Evolutionary conservation across 371 early-diverging fungal species (phyloP).

Genomic region (Umbelopsis sp.): DNA sequence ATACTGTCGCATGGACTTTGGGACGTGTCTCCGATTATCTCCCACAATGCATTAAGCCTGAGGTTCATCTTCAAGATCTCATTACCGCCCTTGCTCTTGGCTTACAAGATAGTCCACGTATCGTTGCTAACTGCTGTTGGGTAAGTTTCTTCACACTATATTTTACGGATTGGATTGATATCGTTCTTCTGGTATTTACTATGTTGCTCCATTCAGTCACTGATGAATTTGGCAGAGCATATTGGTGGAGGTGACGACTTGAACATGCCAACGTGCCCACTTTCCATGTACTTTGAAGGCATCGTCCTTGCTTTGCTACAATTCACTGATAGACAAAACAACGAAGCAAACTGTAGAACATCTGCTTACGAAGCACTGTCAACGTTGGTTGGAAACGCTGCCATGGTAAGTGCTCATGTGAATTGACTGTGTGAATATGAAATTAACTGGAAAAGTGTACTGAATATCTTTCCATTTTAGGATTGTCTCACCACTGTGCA

Average conservation of each 20-base stretch:
- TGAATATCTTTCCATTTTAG: slow-evolving; percentile 22
- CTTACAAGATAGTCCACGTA: slow-evolving; percentile 82
- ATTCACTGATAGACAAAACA: slow-evolving; percentile 68
- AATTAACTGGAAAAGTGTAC: too few species aligned
- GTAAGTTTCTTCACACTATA: slow-evolving; percentile 18
- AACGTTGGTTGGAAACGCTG: slow-evolving; percentile 68
- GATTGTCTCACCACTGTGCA: slow-evolving; percentile 79
- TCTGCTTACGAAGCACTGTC: slow-evolving; percentile 94
- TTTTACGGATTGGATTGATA: too few species aligned
- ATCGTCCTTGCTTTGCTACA: slow-evolving; percentile 76
- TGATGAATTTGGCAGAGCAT: slow-evolving; percentile 89
- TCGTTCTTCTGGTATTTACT: too few species aligned
- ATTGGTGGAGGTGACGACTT: slow-evolving; percentile 53
- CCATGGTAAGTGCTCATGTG: slow-evolving; percentile 31
- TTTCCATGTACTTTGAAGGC: slow-evolving; percentile 84
- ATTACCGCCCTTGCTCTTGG: slow-evolving; percentile 80
- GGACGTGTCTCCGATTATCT: slow-evolving; percentile 87
- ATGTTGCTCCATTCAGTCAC: slow-evolving; percentile 34
- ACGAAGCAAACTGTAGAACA: slow-evolving; percentile 84
- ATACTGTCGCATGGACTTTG: slow-evolving; percentile 95
- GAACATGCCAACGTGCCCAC: slow-evolving; percentile 54
- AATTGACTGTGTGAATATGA: too few species aligned
- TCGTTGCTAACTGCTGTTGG: slow-evolving; percentile 94
- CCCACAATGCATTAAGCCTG: slow-evolving; percentile 74
- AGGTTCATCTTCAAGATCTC: slow-evolving; percentile 71